These are phyloP conservation scores for Pestalotiopsis fici DNA, from an alignment of 2,329 filamentous ascomycete species.

Conservation along the genomic window DNA sequence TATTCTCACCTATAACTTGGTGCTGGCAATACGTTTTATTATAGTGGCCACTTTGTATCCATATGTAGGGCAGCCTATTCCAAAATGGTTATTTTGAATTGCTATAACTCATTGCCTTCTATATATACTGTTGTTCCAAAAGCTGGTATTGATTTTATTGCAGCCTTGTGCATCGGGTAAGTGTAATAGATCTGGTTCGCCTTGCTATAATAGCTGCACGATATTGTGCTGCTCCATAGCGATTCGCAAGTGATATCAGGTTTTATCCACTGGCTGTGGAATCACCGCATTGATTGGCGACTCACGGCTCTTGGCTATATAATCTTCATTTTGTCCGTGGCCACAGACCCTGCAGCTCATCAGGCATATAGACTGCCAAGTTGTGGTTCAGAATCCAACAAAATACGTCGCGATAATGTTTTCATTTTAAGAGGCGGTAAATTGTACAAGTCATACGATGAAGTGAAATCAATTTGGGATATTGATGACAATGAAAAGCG, in stretches of 20 bases:
- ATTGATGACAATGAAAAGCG: too few relatives aligned
- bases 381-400: neutral
- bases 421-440: too few relatives aligned
- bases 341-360: neutral
- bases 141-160: neutral
- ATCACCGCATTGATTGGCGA: neutral
- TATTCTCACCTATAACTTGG: neutral
- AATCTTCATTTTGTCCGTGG: neutral
- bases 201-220: neutral
- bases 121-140: neutral
- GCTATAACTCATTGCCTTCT: conserved; percentile 3
- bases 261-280: neutral
- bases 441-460: too few relatives aligned
- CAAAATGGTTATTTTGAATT: neutral
- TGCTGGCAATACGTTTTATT: neutral
- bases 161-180: conserved; percentile 3
- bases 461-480: too few relatives aligned
- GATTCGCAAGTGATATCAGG: neutral
- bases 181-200: conserved; percentile 9
- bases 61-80: neutral
- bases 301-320: neutral
- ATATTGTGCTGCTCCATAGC: neutral
- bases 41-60: neutral
- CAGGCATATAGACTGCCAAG: neutral
- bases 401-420: neutral